Evolutionary conservation across 345 rosid species (phyloP).

Genomic region (Euclidium syriacum): DNA sequence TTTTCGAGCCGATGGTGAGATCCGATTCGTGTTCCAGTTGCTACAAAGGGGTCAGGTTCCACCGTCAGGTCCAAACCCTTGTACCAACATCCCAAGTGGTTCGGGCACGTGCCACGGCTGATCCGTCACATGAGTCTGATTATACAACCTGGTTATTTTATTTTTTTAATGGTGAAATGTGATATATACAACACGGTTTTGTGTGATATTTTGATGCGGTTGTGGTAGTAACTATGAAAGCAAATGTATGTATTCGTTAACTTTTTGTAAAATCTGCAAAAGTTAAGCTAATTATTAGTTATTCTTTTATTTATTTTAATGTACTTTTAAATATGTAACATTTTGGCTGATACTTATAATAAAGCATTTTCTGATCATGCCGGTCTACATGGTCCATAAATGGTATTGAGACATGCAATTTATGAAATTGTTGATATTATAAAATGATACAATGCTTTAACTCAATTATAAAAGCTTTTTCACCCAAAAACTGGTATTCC

Average conservation of each 20-base stretch:
- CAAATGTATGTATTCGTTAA: constrained; percentile 22
- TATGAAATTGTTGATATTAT: background rate
- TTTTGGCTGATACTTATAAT: background rate
- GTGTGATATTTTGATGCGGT: constrained; percentile 1
- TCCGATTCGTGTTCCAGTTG: constrained; percentile 22
- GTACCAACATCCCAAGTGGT: constrained; percentile 10
- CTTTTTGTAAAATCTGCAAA: background rate
- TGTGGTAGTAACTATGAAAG: background rate
- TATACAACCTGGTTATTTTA: constrained; percentile 3
- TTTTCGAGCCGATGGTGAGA: constrained; percentile 12
- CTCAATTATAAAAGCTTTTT: background rate
- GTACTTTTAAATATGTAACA: constrained; percentile 7
- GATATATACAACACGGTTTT: background rate
- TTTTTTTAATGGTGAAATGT: background rate
- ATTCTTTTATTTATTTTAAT: background rate
- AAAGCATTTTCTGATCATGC: background rate
- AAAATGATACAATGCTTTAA: background rate
- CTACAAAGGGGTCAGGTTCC: constrained; percentile 6
- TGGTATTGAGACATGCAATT: background rate
- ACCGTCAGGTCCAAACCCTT: constrained; percentile 16
- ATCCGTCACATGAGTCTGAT: constrained; percentile 1
- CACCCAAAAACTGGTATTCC: background rate
- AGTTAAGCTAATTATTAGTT: constrained; percentile 9
- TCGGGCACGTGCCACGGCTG: constrained; percentile 13
- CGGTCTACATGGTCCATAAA: background rate